Percentiles rank a stretch among this genome's conserved stretches.
Conservation (phyloP, 2,329 filamentous ascomycete genomes). For the Penicillium sp. region DNA sequence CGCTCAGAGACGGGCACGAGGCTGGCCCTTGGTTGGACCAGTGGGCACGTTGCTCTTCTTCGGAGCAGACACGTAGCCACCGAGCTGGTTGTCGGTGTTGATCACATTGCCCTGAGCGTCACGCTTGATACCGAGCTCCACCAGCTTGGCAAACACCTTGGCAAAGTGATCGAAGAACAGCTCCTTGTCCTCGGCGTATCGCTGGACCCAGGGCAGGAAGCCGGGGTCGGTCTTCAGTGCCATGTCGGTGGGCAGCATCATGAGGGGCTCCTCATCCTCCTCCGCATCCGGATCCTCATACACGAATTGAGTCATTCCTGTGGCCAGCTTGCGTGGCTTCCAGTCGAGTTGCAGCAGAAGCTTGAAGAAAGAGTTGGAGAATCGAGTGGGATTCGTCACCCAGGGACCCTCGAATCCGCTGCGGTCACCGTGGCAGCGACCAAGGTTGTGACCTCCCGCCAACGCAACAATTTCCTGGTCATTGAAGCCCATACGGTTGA, state of each 20-base stretch:
- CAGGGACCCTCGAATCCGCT: constrained; percentile 55
- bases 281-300: constrained; percentile 52
- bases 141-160: constrained; percentile 53
- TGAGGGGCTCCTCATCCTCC: constrained; percentile 49
- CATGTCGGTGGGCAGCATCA: constrained; percentile 63
- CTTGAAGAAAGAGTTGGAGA: constrained; percentile 54
- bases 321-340: constrained; percentile 49
- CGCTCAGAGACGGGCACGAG: constrained; percentile 25
- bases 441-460: constrained; percentile 52
- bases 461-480: constrained; percentile 57
- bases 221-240: constrained; percentile 49
- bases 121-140: constrained; percentile 55
- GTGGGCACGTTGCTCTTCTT: constrained; percentile 47
- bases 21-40: constrained; percentile 18
- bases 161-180: constrained; percentile 57
- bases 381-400: constrained; percentile 55
- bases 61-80: constrained; percentile 52
- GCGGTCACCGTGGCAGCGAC: constrained; percentile 51
- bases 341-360: constrained; percentile 49
- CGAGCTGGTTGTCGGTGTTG: constrained; percentile 53
- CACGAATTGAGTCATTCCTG: constrained; percentile 53
- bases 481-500: constrained; percentile 56
- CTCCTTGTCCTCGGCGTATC: constrained; percentile 57
- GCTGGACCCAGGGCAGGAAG: constrained; percentile 53
- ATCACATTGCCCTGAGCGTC: constrained; percentile 49